A percentile compares a stretch with the other conserved stretches of the same genome.
Conservation (phyloP, 164 flowering plant species). For the Magnolia officinalis region DNA sequence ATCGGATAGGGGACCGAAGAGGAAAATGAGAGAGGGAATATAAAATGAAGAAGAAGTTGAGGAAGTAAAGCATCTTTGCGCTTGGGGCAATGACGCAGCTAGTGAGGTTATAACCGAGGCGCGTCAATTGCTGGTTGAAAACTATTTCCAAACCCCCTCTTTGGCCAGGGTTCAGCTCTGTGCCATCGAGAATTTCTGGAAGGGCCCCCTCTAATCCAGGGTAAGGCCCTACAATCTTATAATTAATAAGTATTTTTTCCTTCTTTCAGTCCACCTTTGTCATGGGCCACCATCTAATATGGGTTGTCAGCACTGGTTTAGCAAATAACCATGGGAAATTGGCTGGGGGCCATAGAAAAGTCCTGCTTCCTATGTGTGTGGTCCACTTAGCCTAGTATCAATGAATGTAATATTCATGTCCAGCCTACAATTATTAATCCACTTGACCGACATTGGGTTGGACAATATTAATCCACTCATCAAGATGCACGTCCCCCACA, state of each 20-base stretch:
- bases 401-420: no score
- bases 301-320: no score
- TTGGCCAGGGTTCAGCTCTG: conserved; percentile 17
- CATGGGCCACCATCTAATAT: no score
- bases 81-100: conserved; percentile 23
- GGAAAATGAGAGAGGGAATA: neutral
- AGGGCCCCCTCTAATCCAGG: conserved; percentile 21
- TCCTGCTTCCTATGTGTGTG: no score
- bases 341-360: no score
- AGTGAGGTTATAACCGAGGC: conserved; percentile 20
- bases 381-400: no score
- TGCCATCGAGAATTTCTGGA: conserved; percentile 19
- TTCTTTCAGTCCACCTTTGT: no score
- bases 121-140: conserved; percentile 21
- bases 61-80: neutral
- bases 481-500: no score
- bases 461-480: no score
- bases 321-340: no score
- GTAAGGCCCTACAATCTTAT: conserved; percentile 18
- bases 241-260: neutral
- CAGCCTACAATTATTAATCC: no score
- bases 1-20: neutral
- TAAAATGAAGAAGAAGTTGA: neutral
- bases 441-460: no score
- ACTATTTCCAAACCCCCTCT: conserved; percentile 20